These are phyloP conservation scores for Litchi chinensis DNA, from an alignment of 345 rosid genomes.

Conservation along the genomic window DNA sequence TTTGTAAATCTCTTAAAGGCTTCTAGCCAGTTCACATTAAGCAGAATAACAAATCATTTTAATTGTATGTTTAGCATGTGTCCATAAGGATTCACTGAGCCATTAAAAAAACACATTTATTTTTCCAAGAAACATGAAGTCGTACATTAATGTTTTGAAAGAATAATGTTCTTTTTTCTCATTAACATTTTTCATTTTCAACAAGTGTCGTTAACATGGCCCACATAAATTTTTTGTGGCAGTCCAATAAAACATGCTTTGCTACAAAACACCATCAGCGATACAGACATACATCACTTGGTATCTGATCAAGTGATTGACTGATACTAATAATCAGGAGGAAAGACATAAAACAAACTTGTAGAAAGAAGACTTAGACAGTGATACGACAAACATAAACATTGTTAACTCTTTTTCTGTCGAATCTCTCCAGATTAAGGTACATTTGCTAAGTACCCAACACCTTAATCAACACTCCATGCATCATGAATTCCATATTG, in stretches of 20 bases:
- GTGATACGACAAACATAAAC: neutral
- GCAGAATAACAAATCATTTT: neutral
- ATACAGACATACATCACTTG: neutral
- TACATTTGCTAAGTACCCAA: neutral
- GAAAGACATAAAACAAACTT: neutral
- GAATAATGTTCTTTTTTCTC: neutral
- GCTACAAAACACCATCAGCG: neutral
- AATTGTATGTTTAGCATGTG: neutral
- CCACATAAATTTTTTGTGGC: neutral
- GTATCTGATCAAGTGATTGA: neutral
- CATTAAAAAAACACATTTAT: neutral
- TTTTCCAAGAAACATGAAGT: neutral
- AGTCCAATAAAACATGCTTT: neutral
- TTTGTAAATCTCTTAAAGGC: too few relatives aligned
- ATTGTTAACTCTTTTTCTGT: neutral
- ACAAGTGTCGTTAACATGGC: neutral
- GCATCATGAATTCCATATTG: neutral
- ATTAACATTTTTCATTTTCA: neutral
- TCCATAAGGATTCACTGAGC: neutral
- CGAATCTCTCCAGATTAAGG: neutral
- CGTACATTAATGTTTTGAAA: neutral
- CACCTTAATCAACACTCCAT: constrained; percentile 13
- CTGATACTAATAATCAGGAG: neutral
- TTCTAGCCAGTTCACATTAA: neutral
- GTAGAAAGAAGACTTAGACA: neutral